These are phyloP conservation scores for Penicillium cataractarum DNA, from an alignment of 495 filamentous ascomycete genomes.

Conservation along the genomic window DNA sequence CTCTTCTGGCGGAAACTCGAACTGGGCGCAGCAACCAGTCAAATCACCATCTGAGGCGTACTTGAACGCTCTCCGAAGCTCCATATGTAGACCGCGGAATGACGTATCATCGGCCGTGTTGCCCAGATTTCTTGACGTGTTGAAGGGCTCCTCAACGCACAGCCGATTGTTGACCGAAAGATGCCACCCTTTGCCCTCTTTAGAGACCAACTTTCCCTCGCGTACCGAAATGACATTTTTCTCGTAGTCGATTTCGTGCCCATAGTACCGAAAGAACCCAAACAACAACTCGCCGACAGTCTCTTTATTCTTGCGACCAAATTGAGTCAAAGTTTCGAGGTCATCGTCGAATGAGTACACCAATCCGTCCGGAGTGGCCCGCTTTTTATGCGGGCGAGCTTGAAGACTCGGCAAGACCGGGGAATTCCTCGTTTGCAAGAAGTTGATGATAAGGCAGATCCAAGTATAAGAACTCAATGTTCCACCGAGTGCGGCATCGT, in stretches of 20 bases:
- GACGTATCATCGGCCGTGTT: slow-evolving; percentile 96
- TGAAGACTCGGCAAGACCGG: slow-evolving; percentile 89
- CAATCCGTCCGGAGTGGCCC: slow-evolving; percentile 59
- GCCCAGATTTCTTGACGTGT: slow-evolving; percentile 86
- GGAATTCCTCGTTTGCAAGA: slow-evolving; percentile 86
- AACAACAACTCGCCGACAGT: slow-evolving; percentile 83
- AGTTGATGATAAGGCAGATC: slow-evolving; percentile 98
- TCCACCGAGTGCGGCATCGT: slow-evolving; percentile 92
- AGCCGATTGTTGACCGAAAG: slow-evolving; percentile 75
- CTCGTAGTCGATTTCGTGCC: slow-evolving; percentile 89
- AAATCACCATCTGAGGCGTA: slow-evolving; percentile 75
- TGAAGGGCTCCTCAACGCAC: slow-evolving; percentile 97
- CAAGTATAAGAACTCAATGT: slow-evolving; percentile 99
- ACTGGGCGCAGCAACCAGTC: slow-evolving; percentile 79
- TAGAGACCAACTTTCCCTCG: slow-evolving; percentile 79
- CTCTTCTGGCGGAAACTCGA: slow-evolving; percentile 82
- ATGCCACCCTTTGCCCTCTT: slow-evolving; percentile 86
- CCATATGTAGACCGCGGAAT: slow-evolving; percentile 85
- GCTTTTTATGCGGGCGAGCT: slow-evolving; percentile 67
- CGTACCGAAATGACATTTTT: slow-evolving; percentile 83
- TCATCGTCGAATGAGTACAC: slow-evolving; percentile 85
- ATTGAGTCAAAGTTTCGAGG: slow-evolving; percentile 68
- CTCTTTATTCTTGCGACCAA: slow-evolving; percentile 80
- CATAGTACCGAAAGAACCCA: slow-evolving; percentile 92
- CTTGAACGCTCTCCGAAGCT: slow-evolving; percentile 86